phyloP scores from a whole-genome alignment of 2,329 filamentous ascomycete species.

The Calonectria multiphialidica region DNA sequence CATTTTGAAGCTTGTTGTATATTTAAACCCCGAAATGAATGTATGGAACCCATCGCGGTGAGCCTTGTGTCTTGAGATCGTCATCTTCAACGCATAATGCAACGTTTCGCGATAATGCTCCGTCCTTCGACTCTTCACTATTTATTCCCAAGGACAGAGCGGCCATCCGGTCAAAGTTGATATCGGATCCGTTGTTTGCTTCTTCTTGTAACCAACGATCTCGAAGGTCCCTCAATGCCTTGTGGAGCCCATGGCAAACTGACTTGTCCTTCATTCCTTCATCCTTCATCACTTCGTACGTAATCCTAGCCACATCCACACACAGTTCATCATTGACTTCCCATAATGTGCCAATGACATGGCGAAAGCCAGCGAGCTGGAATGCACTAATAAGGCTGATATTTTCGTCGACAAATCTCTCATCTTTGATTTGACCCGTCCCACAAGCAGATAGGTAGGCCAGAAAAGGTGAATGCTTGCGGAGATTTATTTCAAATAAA shows the following conservation, averaged over 20 bases:
- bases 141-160: too few relatives aligned
- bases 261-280: not conserved
- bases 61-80: too few relatives aligned
- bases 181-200: too few relatives aligned
- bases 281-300: not conserved
- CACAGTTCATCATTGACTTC: too few relatives aligned
- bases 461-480: not conserved
- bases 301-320: not conserved
- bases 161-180: too few relatives aligned
- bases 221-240: not conserved
- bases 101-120: too few relatives aligned
- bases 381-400: constrained; percentile 47
- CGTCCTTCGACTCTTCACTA: too few relatives aligned
- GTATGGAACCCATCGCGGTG: too few relatives aligned
- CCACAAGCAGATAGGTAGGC: constrained; percentile 47
- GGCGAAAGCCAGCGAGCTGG: not conserved
- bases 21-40: too few relatives aligned
- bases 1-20: too few relatives aligned
- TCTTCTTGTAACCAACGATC: not conserved
- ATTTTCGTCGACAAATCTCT: constrained; percentile 48
- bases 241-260: not conserved
- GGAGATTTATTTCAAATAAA: constrained; percentile 33
- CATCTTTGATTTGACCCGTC: constrained; percentile 42
- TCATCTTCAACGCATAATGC: too few relatives aligned
- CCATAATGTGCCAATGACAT: too few relatives aligned